These are phyloP conservation scores for Prototheca stagnorum DNA, from an alignment of 163 green algal species.

Conservation along the genomic window DNA sequence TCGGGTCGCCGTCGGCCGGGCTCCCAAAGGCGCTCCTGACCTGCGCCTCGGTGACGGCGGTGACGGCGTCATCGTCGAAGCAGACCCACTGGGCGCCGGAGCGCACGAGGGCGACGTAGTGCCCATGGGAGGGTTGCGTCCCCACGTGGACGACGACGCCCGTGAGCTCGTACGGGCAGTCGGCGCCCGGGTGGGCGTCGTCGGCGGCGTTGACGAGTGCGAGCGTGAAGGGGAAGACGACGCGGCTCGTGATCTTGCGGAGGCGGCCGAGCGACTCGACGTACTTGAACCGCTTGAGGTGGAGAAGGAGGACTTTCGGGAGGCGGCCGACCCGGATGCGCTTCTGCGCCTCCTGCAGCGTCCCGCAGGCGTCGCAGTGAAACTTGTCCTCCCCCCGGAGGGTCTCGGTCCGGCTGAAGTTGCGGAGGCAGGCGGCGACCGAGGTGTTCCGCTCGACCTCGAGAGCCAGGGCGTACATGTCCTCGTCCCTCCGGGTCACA, in stretches of 20 bases:
- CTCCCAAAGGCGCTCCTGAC: constrained; percentile 21
- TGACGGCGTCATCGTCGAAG: constrained; percentile 66
- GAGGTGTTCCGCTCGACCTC: constrained; percentile 88
- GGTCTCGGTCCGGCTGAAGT: constrained; percentile 81
- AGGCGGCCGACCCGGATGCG: constrained; percentile 53
- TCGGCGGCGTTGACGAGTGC: constrained; percentile 77
- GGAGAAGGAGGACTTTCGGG: constrained; percentile 77
- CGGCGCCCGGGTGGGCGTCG: constrained; percentile 31
- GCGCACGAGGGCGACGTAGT: constrained; percentile 91
- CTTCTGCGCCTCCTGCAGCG: constrained; percentile 70
- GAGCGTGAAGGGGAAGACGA: constrained; percentile 94
- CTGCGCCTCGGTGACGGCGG: constrained; percentile 37
- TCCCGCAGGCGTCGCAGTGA: constrained; percentile 86
- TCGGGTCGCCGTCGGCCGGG: constrained; percentile 5
- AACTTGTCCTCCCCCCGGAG: constrained; percentile 88
- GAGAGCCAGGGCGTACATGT: constrained; percentile 90
- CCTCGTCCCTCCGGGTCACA: constrained; percentile 71
- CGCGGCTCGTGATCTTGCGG: constrained; percentile 90
- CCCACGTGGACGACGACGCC: constrained; percentile 95
- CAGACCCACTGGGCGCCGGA: constrained; percentile 64
- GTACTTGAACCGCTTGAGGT: constrained; percentile 98
- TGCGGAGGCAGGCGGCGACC: constrained; percentile 68
- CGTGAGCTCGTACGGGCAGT: constrained; percentile 71
- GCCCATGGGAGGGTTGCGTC: constrained; percentile 83
- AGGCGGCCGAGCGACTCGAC: constrained; percentile 58